A percentile compares a stretch with the other conserved stretches of the same genome.
phyloP scores from a whole-genome alignment of 2,329 filamentous ascomycete species.

The Ascochyta lentis region DNA sequence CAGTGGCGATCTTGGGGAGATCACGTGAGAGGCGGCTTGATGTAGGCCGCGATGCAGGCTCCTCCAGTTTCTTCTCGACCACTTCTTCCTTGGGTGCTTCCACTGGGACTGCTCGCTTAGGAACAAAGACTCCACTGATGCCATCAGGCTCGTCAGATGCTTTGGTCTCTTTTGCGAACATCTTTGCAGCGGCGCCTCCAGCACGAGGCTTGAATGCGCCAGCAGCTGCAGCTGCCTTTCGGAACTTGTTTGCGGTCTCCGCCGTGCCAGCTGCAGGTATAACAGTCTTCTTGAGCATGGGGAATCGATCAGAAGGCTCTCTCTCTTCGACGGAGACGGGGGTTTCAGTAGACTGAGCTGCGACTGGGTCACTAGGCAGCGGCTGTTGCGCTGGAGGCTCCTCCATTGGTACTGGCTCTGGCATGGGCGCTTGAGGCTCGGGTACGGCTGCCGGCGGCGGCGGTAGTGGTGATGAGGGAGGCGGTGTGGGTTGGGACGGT shows the following conservation, averaged over 20 bases:
- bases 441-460: conserved; percentile 24
- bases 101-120: conserved; percentile 53
- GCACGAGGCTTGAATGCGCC: conserved; percentile 83
- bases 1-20: conserved; percentile 38
- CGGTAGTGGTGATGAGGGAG: conserved; percentile 36
- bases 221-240: conserved; percentile 75
- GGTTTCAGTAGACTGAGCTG: conserved; percentile 14
- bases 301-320: conserved; percentile 69
- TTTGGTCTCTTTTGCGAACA: conserved; percentile 66
- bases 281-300: conserved; percentile 86
- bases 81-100: conserved; percentile 35
- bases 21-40: conserved; percentile 41
- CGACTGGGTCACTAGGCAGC: conserved; percentile 8
- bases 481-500: conserved; percentile 28
- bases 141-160: conserved; percentile 78
- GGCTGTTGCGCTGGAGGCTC: conserved; percentile 11
- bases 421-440: conserved; percentile 19
- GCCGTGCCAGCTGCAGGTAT: conserved; percentile 57
- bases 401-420: conserved; percentile 54
- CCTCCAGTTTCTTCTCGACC: conserved; percentile 35
- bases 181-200: conserved; percentile 82
- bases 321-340: conserved; percentile 42
- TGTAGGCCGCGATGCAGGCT: conserved; percentile 23
- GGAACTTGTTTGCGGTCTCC: conserved; percentile 78
- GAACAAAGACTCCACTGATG: conserved; percentile 86